phyloP scores from a whole-genome alignment of 441 rosid genomes.

The Erysimum cheiri region DNA sequence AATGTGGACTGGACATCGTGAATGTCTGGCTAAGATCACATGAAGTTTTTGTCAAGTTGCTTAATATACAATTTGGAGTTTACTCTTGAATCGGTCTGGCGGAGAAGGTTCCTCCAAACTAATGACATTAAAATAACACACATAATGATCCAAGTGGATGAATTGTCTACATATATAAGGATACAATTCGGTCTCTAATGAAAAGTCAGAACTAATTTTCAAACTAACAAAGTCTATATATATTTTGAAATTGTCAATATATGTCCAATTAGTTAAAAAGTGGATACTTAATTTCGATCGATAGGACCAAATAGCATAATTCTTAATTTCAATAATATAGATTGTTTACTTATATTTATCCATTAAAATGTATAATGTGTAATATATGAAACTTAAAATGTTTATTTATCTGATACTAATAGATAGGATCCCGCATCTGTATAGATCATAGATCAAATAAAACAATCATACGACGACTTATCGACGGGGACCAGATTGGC shows the following conservation, averaged over 20 bases:
- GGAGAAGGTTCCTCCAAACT: slow-evolving; percentile 33
- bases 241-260: slow-evolving; percentile 3
- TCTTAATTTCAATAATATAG: no score
- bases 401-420: no score
- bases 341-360: no score
- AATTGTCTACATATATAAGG: not conserved
- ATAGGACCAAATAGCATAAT: slow-evolving; percentile 1
- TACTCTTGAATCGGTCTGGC: slow-evolving; percentile 20
- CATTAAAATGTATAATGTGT: no score
- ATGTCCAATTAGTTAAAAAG: no score
- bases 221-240: not conserved
- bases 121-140: slow-evolving; percentile 34
- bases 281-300: slow-evolving; percentile 11
- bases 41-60: slow-evolving; percentile 31
- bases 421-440: not conserved
- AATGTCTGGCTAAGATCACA: slow-evolving; percentile 41
- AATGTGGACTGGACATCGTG: slow-evolving; percentile 23
- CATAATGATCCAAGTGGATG: slow-evolving; percentile 31
- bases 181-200: slow-evolving; percentile 8
- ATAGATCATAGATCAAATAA: not conserved
- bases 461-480: slow-evolving; percentile 13
- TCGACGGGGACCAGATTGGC: slow-evolving; percentile 7
- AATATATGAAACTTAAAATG: no score
- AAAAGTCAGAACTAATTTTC: slow-evolving; percentile 32
- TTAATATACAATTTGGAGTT: not conserved